Evolutionary conservation across 2,329 filamentous ascomycete species (phyloP).

Genomic region (Talaromyces sp.): DNA sequence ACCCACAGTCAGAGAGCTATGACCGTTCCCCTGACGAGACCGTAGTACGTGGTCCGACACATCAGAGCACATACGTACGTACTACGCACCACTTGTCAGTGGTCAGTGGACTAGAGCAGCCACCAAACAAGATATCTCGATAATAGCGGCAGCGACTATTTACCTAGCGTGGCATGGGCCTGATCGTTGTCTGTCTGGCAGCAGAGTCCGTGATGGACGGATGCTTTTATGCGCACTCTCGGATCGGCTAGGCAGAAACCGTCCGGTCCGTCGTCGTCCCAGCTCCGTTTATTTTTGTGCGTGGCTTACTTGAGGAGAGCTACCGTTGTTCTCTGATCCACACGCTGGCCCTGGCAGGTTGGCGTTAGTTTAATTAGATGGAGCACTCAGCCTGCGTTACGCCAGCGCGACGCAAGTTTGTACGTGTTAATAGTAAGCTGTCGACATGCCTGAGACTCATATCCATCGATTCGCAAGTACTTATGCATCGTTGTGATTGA

Average conservation of each 20-base stretch:
- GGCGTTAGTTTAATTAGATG: neutral
- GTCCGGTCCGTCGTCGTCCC: neutral
- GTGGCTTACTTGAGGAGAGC: neutral
- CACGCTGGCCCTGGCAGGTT: neutral
- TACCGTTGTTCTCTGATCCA: neutral
- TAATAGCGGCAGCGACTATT: neutral
- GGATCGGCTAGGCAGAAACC: constrained; percentile 9
- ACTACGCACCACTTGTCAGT: neutral
- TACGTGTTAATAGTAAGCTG: neutral
- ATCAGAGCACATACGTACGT: neutral
- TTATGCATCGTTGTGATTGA: neutral
- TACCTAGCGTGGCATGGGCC: neutral
- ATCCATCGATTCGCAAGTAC: neutral
- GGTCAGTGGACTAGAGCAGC: neutral
- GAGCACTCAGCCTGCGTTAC: neutral
- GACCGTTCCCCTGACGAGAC: neutral
- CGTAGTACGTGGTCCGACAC: constrained; percentile 2
- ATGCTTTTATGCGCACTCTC: neutral
- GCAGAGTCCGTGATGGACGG: neutral
- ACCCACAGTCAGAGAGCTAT: neutral
- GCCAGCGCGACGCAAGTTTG: neutral
- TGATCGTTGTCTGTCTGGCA: neutral
- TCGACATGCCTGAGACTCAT: neutral
- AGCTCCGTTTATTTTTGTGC: neutral
- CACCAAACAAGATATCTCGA: constrained; percentile 13